Base-by-base conservation (phyloP, 169 alveolate genomes). In the Eimeria tenella region DNA sequence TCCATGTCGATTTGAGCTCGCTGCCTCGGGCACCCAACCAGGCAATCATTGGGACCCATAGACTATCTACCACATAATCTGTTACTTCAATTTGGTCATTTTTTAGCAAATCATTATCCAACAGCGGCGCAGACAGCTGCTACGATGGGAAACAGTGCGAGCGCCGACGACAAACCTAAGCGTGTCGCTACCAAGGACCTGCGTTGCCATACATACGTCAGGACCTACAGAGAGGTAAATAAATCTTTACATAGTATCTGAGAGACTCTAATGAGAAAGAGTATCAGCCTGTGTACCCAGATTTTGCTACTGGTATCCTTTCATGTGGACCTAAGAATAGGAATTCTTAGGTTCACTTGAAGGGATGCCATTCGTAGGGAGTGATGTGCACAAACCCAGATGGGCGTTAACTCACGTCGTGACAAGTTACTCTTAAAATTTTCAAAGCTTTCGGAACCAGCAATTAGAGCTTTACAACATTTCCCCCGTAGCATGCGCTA, bases 101-200 rank as follows among this genome's bases (percentile, higher is more conserved):
- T 55, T 58, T 15, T 31, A 5, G 17, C 42, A 82, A 19, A n/a
- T 5, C 62, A 73, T 60, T 31, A 56, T 60, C 90, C 90, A 25
- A 42, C 75, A 3, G 21, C 49, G 52, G 90, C 90, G 77, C 90
- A 31, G 90, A 82, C 90, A 82, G 77, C 77, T 13, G 55, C 52
- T 75, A 82, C 75, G 90, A 82, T 82, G 90, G 90, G 90, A 75
- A 82, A 82, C 77, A 82, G 75, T 56, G 90, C 90, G 50, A 82
- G 90, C 90, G 90, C 90, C 75, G 90, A 82, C 90, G 90, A 82
- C 90, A 82, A 82, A 23, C 75, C 90, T 17, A 82, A 82, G 75
- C 90, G 90, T 31, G 52, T 86, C 75, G 31, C 93, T n/a, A 0
- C 93, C 52, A 62, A 65, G 83, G 93, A 86, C 82, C 93, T 86